These are phyloP conservation scores for Neonectria neomacrospora DNA, from an alignment of 2,329 filamentous ascomycete genomes.

Conservation along the genomic window DNA sequence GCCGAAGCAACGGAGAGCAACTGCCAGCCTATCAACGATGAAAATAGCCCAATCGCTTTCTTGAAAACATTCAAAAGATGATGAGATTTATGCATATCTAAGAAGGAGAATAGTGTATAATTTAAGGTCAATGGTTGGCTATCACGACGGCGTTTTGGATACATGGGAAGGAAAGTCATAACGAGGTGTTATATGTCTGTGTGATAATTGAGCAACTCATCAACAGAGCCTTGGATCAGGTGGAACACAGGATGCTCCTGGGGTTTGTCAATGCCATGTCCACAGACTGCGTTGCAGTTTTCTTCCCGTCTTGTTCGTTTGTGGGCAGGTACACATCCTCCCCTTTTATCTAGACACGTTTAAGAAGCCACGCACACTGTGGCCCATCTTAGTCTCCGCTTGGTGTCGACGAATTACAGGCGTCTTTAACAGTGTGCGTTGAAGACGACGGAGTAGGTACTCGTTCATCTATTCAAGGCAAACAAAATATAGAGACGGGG, in stretches of 20 bases:
- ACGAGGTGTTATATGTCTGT: slow-evolving; percentile 23
- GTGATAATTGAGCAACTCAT: neutral
- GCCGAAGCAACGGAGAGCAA: slow-evolving; percentile 46
- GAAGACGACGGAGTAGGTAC: too few relatives aligned
- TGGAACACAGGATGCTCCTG: neutral
- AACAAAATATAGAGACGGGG: neutral
- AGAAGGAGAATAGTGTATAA: slow-evolving; percentile 28
- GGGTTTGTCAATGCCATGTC: too few relatives aligned
- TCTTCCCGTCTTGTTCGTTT: too few relatives aligned
- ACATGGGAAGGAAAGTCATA: slow-evolving; percentile 28
- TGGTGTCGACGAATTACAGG: too few relatives aligned
- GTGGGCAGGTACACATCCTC: too few relatives aligned
- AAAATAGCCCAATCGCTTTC: slow-evolving; percentile 27
- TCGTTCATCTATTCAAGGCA: neutral
- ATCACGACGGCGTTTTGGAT: slow-evolving; percentile 33
- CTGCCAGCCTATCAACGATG: slow-evolving; percentile 55
- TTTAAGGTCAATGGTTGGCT: slow-evolving; percentile 22
- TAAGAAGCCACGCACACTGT: too few relatives aligned
- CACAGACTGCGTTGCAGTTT: too few relatives aligned
- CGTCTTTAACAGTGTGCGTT: too few relatives aligned
- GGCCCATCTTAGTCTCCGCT: too few relatives aligned
- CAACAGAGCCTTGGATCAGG: neutral
- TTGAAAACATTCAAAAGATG: slow-evolving; percentile 23
- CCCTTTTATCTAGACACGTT: too few relatives aligned
- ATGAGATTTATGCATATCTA: slow-evolving; percentile 14